Percentiles rank a stretch among this genome's conserved stretches.
Conservation (phyloP, 164 flowering plant genomes). For the Santalum album region DNA sequence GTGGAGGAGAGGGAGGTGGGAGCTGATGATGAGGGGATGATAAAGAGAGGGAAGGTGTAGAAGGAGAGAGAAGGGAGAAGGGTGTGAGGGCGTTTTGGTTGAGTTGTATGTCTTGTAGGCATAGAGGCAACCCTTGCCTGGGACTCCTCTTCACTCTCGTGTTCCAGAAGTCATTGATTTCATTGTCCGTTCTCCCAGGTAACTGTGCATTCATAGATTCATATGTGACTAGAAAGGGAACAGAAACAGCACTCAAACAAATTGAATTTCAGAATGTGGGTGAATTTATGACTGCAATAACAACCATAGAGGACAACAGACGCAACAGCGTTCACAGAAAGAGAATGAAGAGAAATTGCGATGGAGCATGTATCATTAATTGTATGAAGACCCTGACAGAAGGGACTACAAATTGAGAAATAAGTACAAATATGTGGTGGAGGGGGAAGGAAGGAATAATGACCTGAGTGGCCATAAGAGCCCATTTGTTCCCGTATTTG, state of each 20-base stretch:
- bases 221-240: too few species aligned
- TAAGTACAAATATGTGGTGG: background rate
- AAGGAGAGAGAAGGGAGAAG: background rate
- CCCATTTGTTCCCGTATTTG: slow-evolving; percentile 81
- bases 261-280: too few species aligned
- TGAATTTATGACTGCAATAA: too few species aligned
- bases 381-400: background rate
- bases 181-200: background rate
- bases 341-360: too few species aligned
- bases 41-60: background rate
- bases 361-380: too few species aligned
- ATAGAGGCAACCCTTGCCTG: background rate
- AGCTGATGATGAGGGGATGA: background rate
- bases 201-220: too few species aligned
- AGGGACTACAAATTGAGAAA: background rate
- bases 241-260: too few species aligned
- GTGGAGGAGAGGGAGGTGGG: background rate
- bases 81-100: background rate
- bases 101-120: background rate
- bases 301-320: too few species aligned
- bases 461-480: slow-evolving; percentile 83
- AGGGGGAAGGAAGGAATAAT: background rate
- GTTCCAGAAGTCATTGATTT: background rate
- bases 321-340: too few species aligned
- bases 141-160: background rate